Evolutionary conservation across 2,329 filamentous ascomycete species (phyloP), one percentile per base, ranked within the genome.

Genomic region (Diaporthe batatas): DNA sequence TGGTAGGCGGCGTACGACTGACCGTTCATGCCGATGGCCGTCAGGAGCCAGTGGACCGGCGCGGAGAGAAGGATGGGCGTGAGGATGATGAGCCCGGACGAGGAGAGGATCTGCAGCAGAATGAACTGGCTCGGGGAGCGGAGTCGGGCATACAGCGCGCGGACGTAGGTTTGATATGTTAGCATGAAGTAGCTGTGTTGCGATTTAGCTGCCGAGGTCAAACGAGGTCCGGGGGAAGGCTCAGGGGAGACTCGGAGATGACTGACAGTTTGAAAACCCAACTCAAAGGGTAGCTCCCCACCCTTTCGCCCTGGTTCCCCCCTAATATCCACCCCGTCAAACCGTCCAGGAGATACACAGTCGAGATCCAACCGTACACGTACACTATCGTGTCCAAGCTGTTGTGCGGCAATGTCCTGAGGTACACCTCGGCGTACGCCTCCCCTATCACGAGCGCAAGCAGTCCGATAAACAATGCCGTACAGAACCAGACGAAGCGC

Each of bases 91-190:
- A 92, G 86, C 71, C 87, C 85, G 12, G 88, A 87, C 23, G 90
- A 91, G 0, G 90, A 92, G 74, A 93, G 84, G 21, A 90, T 81
- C 80, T 93, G 91, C 49, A 93, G 88, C 76, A 88, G 85, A 72
- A 92, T 85, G 82, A 93, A 93, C 80, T 92, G 90, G 51, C 84
- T 81, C 0, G 90, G 91, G 7, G 89, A 91, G 75, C 91, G 90
- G 18, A 93, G 87, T 23, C 91, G 90, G 18, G 91, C 91, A 79
- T 93, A 93, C 72, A 93, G 81, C 14, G 91, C 90, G 68, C 91
- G 90, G 16, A 93, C 91, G 81, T 92, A 93, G 6, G 91, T 92
- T 81, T 93, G 91, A 80, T 93, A 93, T 7, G 91, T 93, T 68
- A 92, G 82, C 84, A 90, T 90, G 79, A 91, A 92, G 80, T 91